Percentiles rank a stretch among this genome's conserved stretches.
Conservation (phyloP, 75 land plant species). For the Picea sitchensis region DNA sequence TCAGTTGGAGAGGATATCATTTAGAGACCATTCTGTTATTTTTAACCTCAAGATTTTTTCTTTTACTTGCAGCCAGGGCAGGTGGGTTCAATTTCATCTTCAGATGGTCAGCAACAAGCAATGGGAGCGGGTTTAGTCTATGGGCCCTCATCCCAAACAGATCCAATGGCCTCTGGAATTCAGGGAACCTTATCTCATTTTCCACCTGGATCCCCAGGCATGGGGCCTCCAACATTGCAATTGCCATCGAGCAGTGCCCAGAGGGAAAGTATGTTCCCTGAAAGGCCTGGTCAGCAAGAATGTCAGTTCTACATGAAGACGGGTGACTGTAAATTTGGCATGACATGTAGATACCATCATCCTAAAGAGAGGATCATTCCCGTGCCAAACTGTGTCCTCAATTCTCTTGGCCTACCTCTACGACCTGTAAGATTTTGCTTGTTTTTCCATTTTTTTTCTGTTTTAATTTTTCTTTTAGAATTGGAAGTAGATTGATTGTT, state of each 20-base stretch:
- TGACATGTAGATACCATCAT: constrained; percentile 89
- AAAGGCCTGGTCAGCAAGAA: constrained; percentile 84
- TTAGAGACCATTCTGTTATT: neutral
- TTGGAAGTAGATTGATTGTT: neutral
- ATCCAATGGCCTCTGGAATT: constrained; percentile 34
- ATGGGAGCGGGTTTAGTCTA: constrained; percentile 42
- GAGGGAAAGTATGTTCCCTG: constrained; percentile 60
- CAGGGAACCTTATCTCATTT: constrained; percentile 48
- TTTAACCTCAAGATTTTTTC: neutral
- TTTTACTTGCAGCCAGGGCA: constrained; percentile 41
- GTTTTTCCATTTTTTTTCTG: neutral
- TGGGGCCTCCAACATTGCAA: constrained; percentile 58
- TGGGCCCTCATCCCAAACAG: constrained; percentile 55
- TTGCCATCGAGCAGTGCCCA: constrained; percentile 25
- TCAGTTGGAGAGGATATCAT: neutral
- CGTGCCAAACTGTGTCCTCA: constrained; percentile 68
- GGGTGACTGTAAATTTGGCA: constrained; percentile 98
- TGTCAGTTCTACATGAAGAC: constrained; percentile 99
- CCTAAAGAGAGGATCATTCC: constrained; percentile 84
- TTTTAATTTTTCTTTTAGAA: neutral
- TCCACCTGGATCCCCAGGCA: constrained; percentile 54
- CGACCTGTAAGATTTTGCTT: constrained; percentile 70
- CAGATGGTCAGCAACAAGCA: constrained; percentile 51
- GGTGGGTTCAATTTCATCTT: constrained; percentile 49
- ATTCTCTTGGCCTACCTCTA: constrained; percentile 87